phyloP scores from a whole-genome alignment of 805 yeast genomes.

The Saturnispora serradocipensis region DNA sequence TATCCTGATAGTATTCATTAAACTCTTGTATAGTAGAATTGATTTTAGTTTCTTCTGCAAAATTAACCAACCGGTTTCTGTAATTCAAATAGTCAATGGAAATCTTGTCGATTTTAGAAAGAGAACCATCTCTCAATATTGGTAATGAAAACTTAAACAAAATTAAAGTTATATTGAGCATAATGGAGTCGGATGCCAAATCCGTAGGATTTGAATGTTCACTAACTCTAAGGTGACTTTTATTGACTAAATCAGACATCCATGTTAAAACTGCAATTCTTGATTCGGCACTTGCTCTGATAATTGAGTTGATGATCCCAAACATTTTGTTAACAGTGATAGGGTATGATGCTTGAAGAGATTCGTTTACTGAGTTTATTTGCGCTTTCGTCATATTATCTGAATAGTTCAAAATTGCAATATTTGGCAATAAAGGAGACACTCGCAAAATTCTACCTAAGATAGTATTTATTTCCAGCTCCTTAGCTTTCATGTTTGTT shows the following conservation, averaged over 20 bases:
- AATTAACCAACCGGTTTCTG: constrained; percentile 46
- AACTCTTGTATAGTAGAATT: constrained; percentile 70
- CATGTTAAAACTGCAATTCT: constrained; percentile 57
- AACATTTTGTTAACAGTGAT: constrained; percentile 56
- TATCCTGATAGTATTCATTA: constrained; percentile 41
- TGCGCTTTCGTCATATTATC: constrained; percentile 32
- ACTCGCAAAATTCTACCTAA: constrained; percentile 71
- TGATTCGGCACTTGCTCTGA: constrained; percentile 62
- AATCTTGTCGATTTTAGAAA: constrained; percentile 65
- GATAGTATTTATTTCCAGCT: constrained; percentile 52
- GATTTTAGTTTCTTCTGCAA: constrained; percentile 74
- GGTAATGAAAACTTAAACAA: constrained; percentile 73
- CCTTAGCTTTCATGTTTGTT: constrained; percentile 38
- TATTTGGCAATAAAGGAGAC: constrained; percentile 59
- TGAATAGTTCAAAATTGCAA: constrained; percentile 38
- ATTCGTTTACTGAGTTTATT: constrained; percentile 41
- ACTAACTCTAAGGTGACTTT: constrained; percentile 81
- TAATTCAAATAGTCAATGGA: constrained; percentile 56
- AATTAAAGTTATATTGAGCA: constrained; percentile 65
- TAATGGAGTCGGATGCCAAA: constrained; percentile 70
- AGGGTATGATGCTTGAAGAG: constrained; percentile 56
- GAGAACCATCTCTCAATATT: constrained; percentile 50
- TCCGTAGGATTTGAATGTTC: constrained; percentile 63
- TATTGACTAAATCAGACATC: constrained; percentile 66
- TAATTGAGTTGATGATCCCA: constrained; percentile 58